Evolutionary conservation across 805 yeast species (phyloP), one percentile per base, ranked within the genome.

Genomic region (Pichia cephalocereana): DNA sequence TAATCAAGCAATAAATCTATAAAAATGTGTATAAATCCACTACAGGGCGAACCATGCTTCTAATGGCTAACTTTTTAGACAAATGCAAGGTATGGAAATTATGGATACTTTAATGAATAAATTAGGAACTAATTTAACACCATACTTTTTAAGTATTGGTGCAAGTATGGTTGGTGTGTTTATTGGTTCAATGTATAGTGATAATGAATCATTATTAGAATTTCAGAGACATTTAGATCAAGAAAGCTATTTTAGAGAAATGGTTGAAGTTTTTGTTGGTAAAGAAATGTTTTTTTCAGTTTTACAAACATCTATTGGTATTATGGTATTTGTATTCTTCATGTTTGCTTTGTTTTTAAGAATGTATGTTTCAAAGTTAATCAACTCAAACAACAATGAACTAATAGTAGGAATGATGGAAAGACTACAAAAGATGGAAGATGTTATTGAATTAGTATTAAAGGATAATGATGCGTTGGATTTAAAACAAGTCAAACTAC

Each of bases 361-460:
- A 8, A 34, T 7, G 17, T 34, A 34, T 15, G 3, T 15, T 15
- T 14, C 9, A 14, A 34, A 14, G 4, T 12, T 34, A 7, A 8
- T 15, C 3, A 8, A 34, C 9, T 10, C 15, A 34, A 34, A 34
- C 6, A 34, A 34, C 4, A 8, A 34, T 3, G 17, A 34, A 4
- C 4, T 34, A 8, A 34, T 34, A 14, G 18, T 2, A 8, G 37
- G 37, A 15, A 14, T 34, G 8, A 10, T 15, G 9, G 37, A 41
- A 27, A 41, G 38, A 15, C 23, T 46, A 5, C 40, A 48, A 7
- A 23, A 46, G 23, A 37, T 44, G 2, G 49, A 53, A 45, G 19
- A n/a, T 15, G 56, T 53, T 9, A 50, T 53, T 14, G 54, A 53
- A 26, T 45, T 50, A 6, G 47, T 53, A 6, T 31, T 53, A 12